Evolutionary conservation across 2,329 filamentous ascomycete genomes (phyloP), one percentile per base, ranked within the genome.

Genomic region (Cytospora piceicola): DNA sequence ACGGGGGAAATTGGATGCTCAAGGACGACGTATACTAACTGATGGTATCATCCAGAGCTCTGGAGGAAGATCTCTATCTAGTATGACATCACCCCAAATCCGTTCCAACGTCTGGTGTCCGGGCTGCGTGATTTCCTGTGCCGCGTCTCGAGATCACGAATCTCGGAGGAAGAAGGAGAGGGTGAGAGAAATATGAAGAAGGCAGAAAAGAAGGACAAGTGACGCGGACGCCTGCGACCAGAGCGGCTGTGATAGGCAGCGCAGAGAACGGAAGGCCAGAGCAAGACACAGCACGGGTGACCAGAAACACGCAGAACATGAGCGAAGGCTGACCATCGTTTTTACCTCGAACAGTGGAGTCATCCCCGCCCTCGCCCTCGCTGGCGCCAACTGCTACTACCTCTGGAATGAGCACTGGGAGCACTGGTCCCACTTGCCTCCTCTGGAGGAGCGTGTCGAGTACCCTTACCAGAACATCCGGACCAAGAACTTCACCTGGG

Each of bases 401-500:
- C 88, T 97, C 70, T 99, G 93, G 93, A 89, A 87, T 75, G 92
- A 96, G 83, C 95, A 99, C 82, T 98, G 94, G 94, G 92, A 96
- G 82, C 95, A 99, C 86, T 93, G 90, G 88, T 82, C 80, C 61
- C 94, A 98, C 82, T 82, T 92, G 79, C 88, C 91, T 68, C 91
- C 95, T 71, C 84, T 94, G 72, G 93, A 96, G 84, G 95, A 99
- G 83, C 90, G 92, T 76, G 82, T 86, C 75, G 92, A 98, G 84
- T 99, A 98, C 82, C 83, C 93, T 67, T 99, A 96, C 88, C 92
- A 96, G 88, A 99, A 99, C 86, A 91, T 99, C 80, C 91, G 95
- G 29, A 87, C 88, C 79, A 97, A 95, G 90, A 97, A 97, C 88
- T 99, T 82, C 85, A 89, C 88, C 76, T 99, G 91, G 91, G 94